Base-by-base conservation (phyloP, 257 asterid genomes). In the Thymus quinquecostatus region DNA sequence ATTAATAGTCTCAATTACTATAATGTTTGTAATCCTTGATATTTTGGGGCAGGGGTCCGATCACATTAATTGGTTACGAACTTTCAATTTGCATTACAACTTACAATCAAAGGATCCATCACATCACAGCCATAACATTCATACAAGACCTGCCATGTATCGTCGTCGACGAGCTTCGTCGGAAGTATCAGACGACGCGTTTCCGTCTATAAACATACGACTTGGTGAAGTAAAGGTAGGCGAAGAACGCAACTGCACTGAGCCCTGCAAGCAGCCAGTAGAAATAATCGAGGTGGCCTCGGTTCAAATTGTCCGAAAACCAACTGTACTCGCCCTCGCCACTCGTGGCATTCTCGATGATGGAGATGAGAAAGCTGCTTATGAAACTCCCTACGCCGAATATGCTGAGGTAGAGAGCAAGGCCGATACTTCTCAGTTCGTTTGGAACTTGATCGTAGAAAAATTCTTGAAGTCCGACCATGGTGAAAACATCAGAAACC, bases 211-310 rank as follows among this genome's bases (percentile, higher is more conserved):
- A 80, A 12, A 76, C 71, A 50, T 83, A 90, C 2, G 72, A 60
- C 50, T 59, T 79, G 28, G 92, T 78, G 53, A 75, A 80, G 55
- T 75, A 80, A 62, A 86, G 45, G 74, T 72, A 85, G 10, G 72
- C 76, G 0, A 57, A 1, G 49, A 84, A 80, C 7, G 80, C 81
- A 32, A 64, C 48, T 3, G 81, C 77, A n/a, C 75, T 77, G 33
- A 83, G 67, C 60, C 75, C 91, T 1, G 88, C 86, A 51, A 87
- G 82, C 7, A 88, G 75, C 92, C 92, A 85, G 64, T 84, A 88
- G 81, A 90, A 88, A 77, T 90, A 86, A 76, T 87, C 91, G 4
- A 90, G 80, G 70, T 87, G 96, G 0, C 86, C 96, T 10, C 75
- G 80, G 21, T 90, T 90, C 86, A 90, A 71, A 71, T 90, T 88